Percentiles rank a stretch among this genome's conserved stretches.
phyloP scores from a whole-genome alignment of 768 basidiomycete genomes.

The Gyrodon lividus region DNA sequence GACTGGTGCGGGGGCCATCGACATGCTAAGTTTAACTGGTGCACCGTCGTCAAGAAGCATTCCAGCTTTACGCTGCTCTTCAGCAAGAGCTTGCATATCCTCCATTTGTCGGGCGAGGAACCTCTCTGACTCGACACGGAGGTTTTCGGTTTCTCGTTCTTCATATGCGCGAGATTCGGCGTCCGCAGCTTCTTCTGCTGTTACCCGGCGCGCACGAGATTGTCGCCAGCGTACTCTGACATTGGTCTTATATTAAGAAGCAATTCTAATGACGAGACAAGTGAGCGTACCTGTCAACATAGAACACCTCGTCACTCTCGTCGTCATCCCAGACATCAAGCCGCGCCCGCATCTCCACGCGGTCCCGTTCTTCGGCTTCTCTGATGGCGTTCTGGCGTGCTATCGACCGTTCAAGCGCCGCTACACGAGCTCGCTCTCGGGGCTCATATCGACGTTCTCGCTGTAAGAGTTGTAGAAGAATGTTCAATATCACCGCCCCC shows the following conservation, averaged over 20 bases:
- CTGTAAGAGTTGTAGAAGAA: slow-evolving; percentile 38
- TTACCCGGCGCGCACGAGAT: slow-evolving; percentile 64
- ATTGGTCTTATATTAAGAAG: neutral
- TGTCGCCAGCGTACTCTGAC: slow-evolving; percentile 83
- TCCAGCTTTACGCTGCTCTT: slow-evolving; percentile 88
- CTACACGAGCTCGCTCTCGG: slow-evolving; percentile 80
- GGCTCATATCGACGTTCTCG: slow-evolving; percentile 93
- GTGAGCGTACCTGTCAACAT: slow-evolving; percentile 74
- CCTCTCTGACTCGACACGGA: slow-evolving; percentile 87
- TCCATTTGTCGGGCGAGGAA: slow-evolving; percentile 95
- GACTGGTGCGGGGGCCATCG: slow-evolving; percentile 50
- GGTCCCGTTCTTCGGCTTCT: slow-evolving; percentile 79
- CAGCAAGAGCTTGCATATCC: slow-evolving; percentile 89
- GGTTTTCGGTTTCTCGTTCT: slow-evolving; percentile 81
- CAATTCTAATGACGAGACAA: neutral
- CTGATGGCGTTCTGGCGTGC: slow-evolving; percentile 66
- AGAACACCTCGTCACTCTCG: slow-evolving; percentile 90
- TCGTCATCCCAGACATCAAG: slow-evolving; percentile 93
- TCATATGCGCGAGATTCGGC: slow-evolving; percentile 79
- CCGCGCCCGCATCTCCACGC: slow-evolving; percentile 73
- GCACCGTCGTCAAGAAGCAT: slow-evolving; percentile 89
- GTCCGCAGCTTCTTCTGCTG: slow-evolving; percentile 82
- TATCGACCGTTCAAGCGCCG: slow-evolving; percentile 72
- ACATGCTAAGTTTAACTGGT: slow-evolving; percentile 83
- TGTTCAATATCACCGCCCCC: neutral